Conservation (phyloP, 2,329 filamentous ascomycete species). For the Alternaria viburni region DNA sequence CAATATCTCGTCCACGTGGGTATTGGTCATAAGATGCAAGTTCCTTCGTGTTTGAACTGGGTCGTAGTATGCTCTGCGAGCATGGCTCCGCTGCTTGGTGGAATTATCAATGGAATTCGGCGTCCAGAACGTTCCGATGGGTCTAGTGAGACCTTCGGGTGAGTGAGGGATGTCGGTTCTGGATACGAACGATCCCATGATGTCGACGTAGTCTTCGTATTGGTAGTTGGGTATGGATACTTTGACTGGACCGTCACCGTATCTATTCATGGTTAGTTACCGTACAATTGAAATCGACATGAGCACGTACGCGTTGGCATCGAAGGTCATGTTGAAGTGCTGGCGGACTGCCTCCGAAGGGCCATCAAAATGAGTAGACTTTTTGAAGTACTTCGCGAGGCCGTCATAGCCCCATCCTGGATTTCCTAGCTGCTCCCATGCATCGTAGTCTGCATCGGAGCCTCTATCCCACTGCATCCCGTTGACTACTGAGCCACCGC, state of each 20-base stretch:
- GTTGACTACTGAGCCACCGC: conserved; percentile 44
- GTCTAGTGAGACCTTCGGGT: conserved; percentile 6
- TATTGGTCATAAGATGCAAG: conserved; percentile 14
- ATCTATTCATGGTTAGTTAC: background rate
- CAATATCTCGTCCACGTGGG: conserved; percentile 14
- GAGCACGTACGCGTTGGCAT: conserved; percentile 2
- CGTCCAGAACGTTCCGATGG: conserved; percentile 34
- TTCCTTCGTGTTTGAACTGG: conserved; percentile 7
- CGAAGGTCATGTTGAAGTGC: conserved; percentile 18
- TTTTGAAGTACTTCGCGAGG: conserved; percentile 47
- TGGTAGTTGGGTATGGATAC: conserved; percentile 21
- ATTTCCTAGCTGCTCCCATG: conserved; percentile 64
- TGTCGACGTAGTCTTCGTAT: conserved; percentile 14
- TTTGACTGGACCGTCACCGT: conserved; percentile 20
- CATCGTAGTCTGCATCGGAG: conserved; percentile 50
- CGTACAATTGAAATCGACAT: background rate
- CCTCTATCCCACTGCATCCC: conserved; percentile 44
- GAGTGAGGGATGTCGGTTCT: conserved; percentile 11
- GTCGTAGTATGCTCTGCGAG: conserved; percentile 20
- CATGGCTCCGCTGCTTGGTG: conserved; percentile 9
- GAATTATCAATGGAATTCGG: conserved; percentile 18
- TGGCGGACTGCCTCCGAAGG: conserved; percentile 4
- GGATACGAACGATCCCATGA: conserved; percentile 9
- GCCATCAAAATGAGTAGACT: conserved; percentile 15
- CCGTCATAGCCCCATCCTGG: conserved; percentile 63